phyloP scores from a whole-genome alignment of 805 yeast species.

The Lipomyces yamanashiensis region DNA sequence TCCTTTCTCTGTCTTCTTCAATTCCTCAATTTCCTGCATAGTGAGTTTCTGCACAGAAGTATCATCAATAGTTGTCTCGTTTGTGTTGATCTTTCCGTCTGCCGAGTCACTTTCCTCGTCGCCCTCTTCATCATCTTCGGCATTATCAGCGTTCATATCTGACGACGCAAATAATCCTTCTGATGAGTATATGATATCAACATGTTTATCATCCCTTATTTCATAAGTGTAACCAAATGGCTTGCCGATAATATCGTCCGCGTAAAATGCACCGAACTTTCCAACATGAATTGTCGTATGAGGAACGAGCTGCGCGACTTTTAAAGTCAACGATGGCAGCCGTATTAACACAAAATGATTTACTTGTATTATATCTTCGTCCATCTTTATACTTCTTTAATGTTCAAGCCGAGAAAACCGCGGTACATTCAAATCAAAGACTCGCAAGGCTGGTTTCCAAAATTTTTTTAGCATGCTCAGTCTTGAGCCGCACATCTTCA shows the following conservation, averaged over 20 bases:
- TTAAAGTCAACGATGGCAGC: slow-evolving; percentile 80
- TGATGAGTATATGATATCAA: slow-evolving; percentile 37
- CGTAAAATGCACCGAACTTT: slow-evolving; percentile 85
- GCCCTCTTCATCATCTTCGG: slow-evolving; percentile 38
- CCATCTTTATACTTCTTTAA: slow-evolving; percentile 7
- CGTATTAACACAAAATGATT: slow-evolving; percentile 66
- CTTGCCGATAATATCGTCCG: slow-evolving; percentile 74
- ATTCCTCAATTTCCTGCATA: slow-evolving; percentile 78
- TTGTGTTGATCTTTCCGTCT: slow-evolving; percentile 49
- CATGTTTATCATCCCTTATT: slow-evolving; percentile 57
- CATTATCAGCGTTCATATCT: slow-evolving; percentile 25
- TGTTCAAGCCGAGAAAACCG: not conserved
- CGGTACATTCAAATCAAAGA: not conserved
- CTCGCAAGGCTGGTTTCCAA: no score
- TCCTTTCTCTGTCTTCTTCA: slow-evolving; percentile 69
- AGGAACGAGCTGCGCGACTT: slow-evolving; percentile 68
- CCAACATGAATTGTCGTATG: slow-evolving; percentile 75
- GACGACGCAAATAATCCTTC: slow-evolving; percentile 34
- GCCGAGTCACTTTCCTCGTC: slow-evolving; percentile 36
- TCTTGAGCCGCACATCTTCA: no score
- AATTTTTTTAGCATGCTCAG: no score
- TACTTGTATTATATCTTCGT: slow-evolving; percentile 48
- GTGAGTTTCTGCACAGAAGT: slow-evolving; percentile 71
- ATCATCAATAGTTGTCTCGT: slow-evolving; percentile 68
- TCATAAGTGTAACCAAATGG: slow-evolving; percentile 91